phyloP scores from a whole-genome alignment of 1,139 yeast species.

The Lodderomyces orthopsilosis region DNA sequence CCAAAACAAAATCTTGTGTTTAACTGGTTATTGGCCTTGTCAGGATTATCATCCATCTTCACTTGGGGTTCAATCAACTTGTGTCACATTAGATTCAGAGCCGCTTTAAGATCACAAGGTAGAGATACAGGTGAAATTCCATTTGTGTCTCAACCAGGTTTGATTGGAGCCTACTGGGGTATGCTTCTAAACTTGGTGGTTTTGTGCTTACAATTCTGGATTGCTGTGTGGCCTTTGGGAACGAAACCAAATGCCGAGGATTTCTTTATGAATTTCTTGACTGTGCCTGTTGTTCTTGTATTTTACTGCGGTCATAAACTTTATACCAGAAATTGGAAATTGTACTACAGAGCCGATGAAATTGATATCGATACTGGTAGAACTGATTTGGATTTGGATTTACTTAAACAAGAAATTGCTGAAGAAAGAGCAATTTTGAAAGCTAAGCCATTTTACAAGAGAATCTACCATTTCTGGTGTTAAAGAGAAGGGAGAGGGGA shows the following conservation, averaged over 20 bases:
- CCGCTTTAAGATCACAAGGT: slow-evolving; percentile 66
- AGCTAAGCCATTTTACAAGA: slow-evolving; percentile 50
- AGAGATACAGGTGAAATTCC: slow-evolving; percentile 65
- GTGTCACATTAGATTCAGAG: slow-evolving; percentile 76
- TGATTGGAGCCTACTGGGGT: slow-evolving; percentile 68
- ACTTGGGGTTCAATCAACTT: slow-evolving; percentile 81
- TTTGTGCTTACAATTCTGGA: slow-evolving; percentile 78
- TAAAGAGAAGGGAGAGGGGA: slow-evolving; percentile 16
- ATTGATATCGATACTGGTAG: slow-evolving; percentile 71
- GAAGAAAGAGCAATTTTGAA: slow-evolving; percentile 56
- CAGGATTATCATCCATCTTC: slow-evolving; percentile 80
- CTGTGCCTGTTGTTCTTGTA: slow-evolving; percentile 57
- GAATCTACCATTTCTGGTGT: slow-evolving; percentile 58
- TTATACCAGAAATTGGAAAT: slow-evolving; percentile 52
- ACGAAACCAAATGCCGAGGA: slow-evolving; percentile 50
- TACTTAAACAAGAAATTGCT: slow-evolving; percentile 61
- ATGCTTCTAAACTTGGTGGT: slow-evolving; percentile 58
- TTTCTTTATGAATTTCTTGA: slow-evolving; percentile 63
- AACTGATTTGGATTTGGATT: slow-evolving; percentile 63
- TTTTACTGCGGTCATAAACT: slow-evolving; percentile 58
- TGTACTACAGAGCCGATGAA: slow-evolving; percentile 46
- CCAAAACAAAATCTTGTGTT: slow-evolving; percentile 64
- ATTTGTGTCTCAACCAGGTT: slow-evolving; percentile 67
- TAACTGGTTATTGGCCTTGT: slow-evolving; percentile 77
- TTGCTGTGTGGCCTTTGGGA: slow-evolving; percentile 68